Evolutionary conservation across 441 rosid species (phyloP).

Genomic region (Breynia disticha): DNA sequence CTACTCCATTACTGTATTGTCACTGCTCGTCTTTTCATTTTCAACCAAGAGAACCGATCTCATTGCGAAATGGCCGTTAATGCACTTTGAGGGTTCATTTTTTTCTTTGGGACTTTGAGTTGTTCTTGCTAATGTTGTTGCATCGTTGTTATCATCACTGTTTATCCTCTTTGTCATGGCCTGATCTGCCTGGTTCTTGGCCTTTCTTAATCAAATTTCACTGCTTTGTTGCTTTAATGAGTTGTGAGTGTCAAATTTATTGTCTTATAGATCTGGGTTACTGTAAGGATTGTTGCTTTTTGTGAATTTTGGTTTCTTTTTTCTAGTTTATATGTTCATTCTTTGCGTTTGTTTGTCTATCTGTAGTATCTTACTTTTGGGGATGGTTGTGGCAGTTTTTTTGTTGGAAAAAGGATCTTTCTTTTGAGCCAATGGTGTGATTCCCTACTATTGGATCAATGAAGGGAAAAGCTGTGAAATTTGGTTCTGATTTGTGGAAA

Average conservation of each 20-base stretch:
- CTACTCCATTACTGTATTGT: conserved; percentile 2
- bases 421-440: conserved; percentile 31
- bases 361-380: conserved; percentile 45
- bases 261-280: conserved; percentile 36
- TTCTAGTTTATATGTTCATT: conserved; percentile 20
- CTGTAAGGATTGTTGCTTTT: conserved; percentile 38
- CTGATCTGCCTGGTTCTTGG: conserved; percentile 31
- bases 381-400: conserved; percentile 37
- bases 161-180: conserved; percentile 15
- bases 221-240: conserved; percentile 19
- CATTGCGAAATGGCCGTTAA: conserved; percentile 28
- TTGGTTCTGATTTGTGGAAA: conserved; percentile 18
- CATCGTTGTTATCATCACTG: conserved; percentile 8
- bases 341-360: conserved; percentile 32
- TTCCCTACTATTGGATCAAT: conserved; percentile 26
- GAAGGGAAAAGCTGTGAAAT: conserved; percentile 26
- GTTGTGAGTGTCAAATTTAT: conserved; percentile 21
- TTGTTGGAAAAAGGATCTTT: conserved; percentile 48
- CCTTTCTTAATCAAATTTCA: conserved; percentile 20
- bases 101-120: conserved; percentile 8
- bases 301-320: conserved; percentile 17
- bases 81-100: conserved; percentile 23
- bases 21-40: conserved; percentile 2
- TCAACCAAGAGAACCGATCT: conserved; percentile 10
- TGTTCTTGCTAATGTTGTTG: conserved; percentile 25